Evolutionary conservation across 1,284 basidiomycete species (phyloP).

Genomic region (Fistulina hepatica): DNA sequence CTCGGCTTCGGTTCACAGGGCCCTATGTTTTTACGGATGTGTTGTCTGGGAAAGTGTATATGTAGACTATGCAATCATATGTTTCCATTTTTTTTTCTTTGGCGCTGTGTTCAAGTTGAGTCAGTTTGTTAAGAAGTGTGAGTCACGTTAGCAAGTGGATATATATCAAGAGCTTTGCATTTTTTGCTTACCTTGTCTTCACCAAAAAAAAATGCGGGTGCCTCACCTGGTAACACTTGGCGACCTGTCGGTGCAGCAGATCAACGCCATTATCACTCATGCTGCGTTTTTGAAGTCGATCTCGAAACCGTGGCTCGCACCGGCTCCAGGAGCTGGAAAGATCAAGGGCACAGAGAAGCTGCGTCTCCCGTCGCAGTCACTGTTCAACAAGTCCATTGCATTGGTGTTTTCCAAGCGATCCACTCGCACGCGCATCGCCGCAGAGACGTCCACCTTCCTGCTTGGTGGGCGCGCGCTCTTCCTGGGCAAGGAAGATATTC

Average conservation of each 20-base stretch:
- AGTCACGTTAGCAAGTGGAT: background rate
- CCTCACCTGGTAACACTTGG: slow-evolving; percentile 80
- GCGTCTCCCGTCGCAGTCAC: slow-evolving; percentile 54
- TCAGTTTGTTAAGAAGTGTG: background rate
- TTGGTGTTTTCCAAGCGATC: slow-evolving; percentile 89
- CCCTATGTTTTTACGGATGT: too few species aligned
- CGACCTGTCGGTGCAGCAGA: slow-evolving; percentile 66
- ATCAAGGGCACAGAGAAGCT: slow-evolving; percentile 20
- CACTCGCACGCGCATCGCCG: slow-evolving; percentile 84
- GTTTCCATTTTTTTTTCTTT: background rate
- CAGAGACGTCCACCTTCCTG: slow-evolving; percentile 68
- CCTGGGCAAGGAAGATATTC: slow-evolving; percentile 86
- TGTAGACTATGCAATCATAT: too few species aligned
- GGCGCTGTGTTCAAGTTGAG: background rate
- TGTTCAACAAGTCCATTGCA: slow-evolving; percentile 77
- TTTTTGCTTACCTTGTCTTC: background rate
- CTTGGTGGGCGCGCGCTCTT: slow-evolving; percentile 91
- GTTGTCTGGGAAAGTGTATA: too few species aligned
- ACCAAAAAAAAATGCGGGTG: slow-evolving; percentile 24
- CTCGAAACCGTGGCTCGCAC: slow-evolving; percentile 48
- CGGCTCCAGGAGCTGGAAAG: slow-evolving; percentile 17
- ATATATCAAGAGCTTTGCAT: background rate
- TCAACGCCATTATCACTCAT: slow-evolving; percentile 50
- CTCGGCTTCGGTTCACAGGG: too few species aligned
- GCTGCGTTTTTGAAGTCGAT: slow-evolving; percentile 53